phyloP scores from a whole-genome alignment of 225 moss, liverwort and hornwort species.

The Takakia lepidozioides region DNA sequence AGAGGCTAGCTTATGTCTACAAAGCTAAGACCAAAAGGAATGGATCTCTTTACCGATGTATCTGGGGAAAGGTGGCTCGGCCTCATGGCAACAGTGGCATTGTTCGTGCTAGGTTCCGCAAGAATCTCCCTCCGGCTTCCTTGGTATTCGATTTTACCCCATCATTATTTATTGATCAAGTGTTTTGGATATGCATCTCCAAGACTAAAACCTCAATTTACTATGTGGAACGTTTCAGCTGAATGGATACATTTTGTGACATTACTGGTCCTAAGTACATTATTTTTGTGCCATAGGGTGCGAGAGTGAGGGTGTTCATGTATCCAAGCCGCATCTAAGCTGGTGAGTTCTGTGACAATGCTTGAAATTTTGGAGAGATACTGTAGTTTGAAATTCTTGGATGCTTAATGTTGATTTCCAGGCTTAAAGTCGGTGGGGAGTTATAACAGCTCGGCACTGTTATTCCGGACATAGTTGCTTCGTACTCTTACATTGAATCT shows the following conservation, averaged over 20 bases:
- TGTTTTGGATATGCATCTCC: neutral
- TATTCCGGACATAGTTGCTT: too few relatives aligned
- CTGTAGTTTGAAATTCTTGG: too few relatives aligned
- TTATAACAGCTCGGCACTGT: too few relatives aligned
- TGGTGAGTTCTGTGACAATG: too few relatives aligned
- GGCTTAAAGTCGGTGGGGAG: too few relatives aligned
- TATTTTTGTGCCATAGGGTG: conserved; percentile 48
- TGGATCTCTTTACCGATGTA: conserved; percentile 65
- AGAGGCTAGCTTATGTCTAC: conserved; percentile 82
- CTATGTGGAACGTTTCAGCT: too few relatives aligned
- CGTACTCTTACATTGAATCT: too few relatives aligned
- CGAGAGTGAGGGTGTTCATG: conserved; percentile 76
- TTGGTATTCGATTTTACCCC: too few relatives aligned
- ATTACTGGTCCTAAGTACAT: neutral
- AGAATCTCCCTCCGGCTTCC: conserved; percentile 69
- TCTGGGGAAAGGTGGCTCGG: conserved; percentile 84
- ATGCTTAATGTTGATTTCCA: too few relatives aligned
- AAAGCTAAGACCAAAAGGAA: conserved; percentile 88
- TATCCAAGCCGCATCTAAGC: conserved; percentile 71
- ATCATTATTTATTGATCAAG: too few relatives aligned
- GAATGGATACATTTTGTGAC: neutral
- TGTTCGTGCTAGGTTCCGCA: conserved; percentile 79
- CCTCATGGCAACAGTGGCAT: conserved; percentile 81
- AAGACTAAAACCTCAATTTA: neutral
- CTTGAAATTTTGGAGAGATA: too few relatives aligned